Conservation (phyloP, 352 stramenopile genomes). For the Phytophthora syringae region DNA sequence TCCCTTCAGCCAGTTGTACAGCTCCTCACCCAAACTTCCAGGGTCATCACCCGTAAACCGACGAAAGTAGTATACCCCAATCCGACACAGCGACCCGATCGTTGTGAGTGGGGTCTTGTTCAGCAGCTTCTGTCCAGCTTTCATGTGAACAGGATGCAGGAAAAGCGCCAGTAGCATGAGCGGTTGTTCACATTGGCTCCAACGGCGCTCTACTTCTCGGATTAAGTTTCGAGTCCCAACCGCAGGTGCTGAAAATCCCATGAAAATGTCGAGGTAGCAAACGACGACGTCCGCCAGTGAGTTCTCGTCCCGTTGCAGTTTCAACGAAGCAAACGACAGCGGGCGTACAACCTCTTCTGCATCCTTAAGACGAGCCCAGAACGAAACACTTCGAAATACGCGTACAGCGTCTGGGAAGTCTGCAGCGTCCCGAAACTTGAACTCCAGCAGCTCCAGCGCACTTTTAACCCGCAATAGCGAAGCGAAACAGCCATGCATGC, state of each 20-base stretch:
- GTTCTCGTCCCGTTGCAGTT: background rate
- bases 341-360: background rate
- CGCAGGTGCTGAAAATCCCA: background rate
- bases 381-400: background rate
- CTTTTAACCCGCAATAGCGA: background rate
- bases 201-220: background rate
- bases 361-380: background rate
- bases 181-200: background rate
- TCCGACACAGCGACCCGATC: conserved; percentile 3
- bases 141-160: background rate
- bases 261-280: background rate
- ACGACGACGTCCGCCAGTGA: background rate
- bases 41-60: background rate
- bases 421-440: background rate
- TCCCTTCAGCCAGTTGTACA: background rate
- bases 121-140: conserved; percentile 1
- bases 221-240: no score
- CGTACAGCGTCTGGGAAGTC: background rate
- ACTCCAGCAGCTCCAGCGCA: background rate
- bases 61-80: conserved; percentile 14
- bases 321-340: background rate
- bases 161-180: background rate
- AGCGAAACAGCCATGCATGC: background rate
- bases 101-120: conserved; percentile 5
- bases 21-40: background rate